Conservation (phyloP, 2,329 filamentous ascomycete genomes). For the Rhinocladiella mackenziei region DNA sequence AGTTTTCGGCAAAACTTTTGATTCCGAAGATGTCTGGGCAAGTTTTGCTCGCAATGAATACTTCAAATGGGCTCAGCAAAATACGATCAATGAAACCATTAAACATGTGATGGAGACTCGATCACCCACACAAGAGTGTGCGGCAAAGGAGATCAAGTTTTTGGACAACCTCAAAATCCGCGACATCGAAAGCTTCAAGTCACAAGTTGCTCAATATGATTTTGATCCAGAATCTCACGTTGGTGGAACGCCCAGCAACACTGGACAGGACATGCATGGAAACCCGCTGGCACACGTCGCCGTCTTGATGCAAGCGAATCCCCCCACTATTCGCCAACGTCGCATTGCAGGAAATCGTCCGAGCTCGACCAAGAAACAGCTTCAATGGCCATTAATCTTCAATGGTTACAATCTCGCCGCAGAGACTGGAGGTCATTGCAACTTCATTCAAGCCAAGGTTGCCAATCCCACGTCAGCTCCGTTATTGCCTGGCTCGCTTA, state of each 20-base stretch:
- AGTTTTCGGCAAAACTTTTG: constrained; percentile 46
- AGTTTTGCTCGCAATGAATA: constrained; percentile 25
- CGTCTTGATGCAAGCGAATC: neutral
- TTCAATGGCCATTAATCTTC: constrained; percentile 31
- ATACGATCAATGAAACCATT: constrained; percentile 27
- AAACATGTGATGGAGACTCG: constrained; percentile 11
- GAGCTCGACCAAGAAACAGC: neutral
- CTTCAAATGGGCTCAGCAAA: constrained; percentile 29
- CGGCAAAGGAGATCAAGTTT: constrained; percentile 11
- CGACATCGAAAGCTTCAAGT: constrained; percentile 24
- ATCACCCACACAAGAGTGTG: neutral
- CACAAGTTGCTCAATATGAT: constrained; percentile 18
- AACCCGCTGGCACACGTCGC: neutral
- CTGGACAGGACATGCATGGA: neutral
- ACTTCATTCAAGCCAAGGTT: constrained; percentile 24
- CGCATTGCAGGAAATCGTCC: neutral
- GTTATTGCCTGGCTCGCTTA: constrained; percentile 55
- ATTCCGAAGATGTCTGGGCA: constrained; percentile 34
- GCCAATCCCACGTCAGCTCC: constrained; percentile 31
- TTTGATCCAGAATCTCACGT: constrained; percentile 14
- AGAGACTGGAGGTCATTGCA: constrained; percentile 19
- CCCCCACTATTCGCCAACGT: neutral
- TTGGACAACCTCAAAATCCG: constrained; percentile 14
- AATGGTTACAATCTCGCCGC: constrained; percentile 33
- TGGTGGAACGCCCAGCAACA: constrained; percentile 7